These are phyloP conservation scores for Stephanodiscus minutulus DNA, from an alignment of 108 stramenopile species.

Conservation along the genomic window DNA sequence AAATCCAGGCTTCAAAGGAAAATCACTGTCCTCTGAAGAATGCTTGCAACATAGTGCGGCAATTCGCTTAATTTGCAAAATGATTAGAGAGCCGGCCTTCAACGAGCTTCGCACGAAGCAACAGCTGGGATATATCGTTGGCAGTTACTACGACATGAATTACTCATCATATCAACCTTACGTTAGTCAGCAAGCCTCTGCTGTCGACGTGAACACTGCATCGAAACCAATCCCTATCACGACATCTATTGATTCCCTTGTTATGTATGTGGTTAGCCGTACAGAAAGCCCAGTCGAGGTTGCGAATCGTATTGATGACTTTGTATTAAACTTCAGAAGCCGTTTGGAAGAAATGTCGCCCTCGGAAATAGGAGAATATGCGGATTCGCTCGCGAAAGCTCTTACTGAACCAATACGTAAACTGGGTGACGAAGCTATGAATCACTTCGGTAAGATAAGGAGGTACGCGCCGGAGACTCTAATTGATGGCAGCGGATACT, in stretches of 20 bases:
- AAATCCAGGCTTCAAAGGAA: constrained; percentile 72
- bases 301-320: constrained; percentile 77
- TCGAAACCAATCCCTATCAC: constrained; percentile 31
- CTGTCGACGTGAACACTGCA: background rate
- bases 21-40: constrained; percentile 58
- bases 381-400: constrained; percentile 64
- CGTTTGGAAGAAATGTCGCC: constrained; percentile 64
- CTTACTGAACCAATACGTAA: constrained; percentile 82
- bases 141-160: constrained; percentile 69
- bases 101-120: constrained; percentile 85
- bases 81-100: constrained; percentile 86
- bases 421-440: constrained; percentile 61
- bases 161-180: constrained; percentile 47
- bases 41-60: constrained; percentile 67
- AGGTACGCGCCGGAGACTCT: constrained; percentile 72
- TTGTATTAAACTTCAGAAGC: constrained; percentile 62
- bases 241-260: constrained; percentile 71
- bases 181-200: background rate
- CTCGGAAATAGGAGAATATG: constrained; percentile 69
- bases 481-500: constrained; percentile 6
- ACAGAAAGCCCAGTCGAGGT: constrained; percentile 73
- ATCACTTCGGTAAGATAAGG: constrained; percentile 64
- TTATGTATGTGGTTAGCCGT: constrained; percentile 71
- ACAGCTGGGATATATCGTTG: constrained; percentile 80
- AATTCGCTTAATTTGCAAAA: constrained; percentile 74